Base-by-base conservation (phyloP, 495 filamentous ascomycete species). In the Bryoglossum gracile region DNA sequence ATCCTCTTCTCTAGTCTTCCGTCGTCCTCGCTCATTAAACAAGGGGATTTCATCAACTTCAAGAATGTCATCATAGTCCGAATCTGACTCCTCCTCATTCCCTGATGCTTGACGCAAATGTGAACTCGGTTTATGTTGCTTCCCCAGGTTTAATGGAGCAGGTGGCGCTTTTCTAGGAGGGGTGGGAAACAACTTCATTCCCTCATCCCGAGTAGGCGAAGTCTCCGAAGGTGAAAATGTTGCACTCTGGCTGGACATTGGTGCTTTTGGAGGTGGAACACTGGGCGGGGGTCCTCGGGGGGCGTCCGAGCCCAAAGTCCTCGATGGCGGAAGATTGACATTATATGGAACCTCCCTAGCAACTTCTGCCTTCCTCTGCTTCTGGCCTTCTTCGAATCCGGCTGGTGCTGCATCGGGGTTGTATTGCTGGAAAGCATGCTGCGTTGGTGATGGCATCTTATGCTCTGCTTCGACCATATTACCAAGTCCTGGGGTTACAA, bases 1-100 rank as follows among this genome's bases (percentile, higher is more conserved):
- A 58, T 96, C 89, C 43, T 92, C 89, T 60, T 89, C 87, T 50
- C 89, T 77, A 0, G 89, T 96, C 56, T 83, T 87, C 55, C 88
- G 73, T 26, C 89, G 75, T n/a, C 89, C 89, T 37, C 89, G 75
- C 24, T 82, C 81, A 0, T 75, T 67, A 40, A 75, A 59, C n/a
- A 62, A 57, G 1, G 72, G 66, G 26, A 80, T 63, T 50, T 84
- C 83, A 34, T 84, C 79, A 13, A 77, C 78, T 43, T 86, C 78
- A 3, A 82, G 61, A 13, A 81, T 74, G 56, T 90, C 86, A 46
- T 89, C 87, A 54, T 92, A 91, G 50, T 95, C 89, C 1, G 88
- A 91, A 36, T 82, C 85, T 0, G 83, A 86, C 34, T 84, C 73
- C 6, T 76, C 78, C 1, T 74, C 77, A 13, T 75, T 68, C 3